Base-by-base conservation (phyloP, 495 filamentous ascomycete genomes). In the Hyaloscypha bicolor region DNA sequence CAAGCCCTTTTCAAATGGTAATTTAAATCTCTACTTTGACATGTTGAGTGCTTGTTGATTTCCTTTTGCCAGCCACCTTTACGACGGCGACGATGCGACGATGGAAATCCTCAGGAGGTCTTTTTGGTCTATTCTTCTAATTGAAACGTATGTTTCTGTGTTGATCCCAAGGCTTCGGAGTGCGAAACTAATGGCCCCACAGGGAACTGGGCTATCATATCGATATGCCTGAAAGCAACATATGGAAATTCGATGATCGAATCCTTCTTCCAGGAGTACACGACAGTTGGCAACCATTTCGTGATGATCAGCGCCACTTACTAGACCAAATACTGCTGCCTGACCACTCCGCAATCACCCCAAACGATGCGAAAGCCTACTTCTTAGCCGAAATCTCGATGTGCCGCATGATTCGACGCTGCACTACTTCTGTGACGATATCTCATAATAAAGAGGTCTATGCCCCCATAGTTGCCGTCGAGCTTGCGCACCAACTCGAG, bases 151-250 rank as follows among this genome's bases (percentile, higher is more conserved):
- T 4, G 63, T 59, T 3, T 9, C 22, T 42, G 30, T 25, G 31
- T 8, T 32, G 6, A 31, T 19, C 9, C 16, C 16, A 16, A 4
- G 8, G 16, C 16, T 12, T 48, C 16, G 1, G 16, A 12, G 8
- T 52, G 6, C 25, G 29, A 31, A 32, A 6, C 35, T 63, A 63
- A 39, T 0, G 12, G 12, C 14, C 6, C 1, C 3, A 39, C 45
- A 68, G 65, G 9, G 65, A 68, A 42, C 65, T 68, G 12, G 59
- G 25, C 8, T 68, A 63, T 35, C 65, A 68, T 21, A 68, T 68
- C 33, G 65, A 68, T 57, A 68, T 68, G 65, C 65, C 65, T 21
- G 65, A 68, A 63, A 68, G 65, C 31, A 68, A 68, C 29, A 57
- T 63, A 1, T 68, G 65, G 59, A 68, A 68, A 63, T 68, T 68